Evolutionary conservation across 1,284 basidiomycete genomes (phyloP), one percentile per base, ranked within the genome.

Genomic region (Malassezia slooffiae): DNA sequence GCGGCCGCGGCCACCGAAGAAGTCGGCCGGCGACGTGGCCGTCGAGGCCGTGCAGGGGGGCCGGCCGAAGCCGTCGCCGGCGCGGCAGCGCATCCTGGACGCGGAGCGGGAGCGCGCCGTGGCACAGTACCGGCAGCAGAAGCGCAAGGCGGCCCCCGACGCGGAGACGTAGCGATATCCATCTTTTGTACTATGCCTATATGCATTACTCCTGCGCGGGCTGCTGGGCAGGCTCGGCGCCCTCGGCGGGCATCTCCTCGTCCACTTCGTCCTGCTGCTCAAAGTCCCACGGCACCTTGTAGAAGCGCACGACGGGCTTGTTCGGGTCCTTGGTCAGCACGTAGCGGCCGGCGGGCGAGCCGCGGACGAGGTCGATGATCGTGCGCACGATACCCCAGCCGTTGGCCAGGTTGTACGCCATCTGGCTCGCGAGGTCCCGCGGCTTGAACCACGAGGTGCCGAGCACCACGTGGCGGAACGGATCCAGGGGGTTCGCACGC

Each of bases 361-460:
- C 60, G 10, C 64, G 46, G 9, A 57, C 66, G 5, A 69, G 40
- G 41, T 69, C 66, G 21, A 56, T 55, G 30, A 69, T 55, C 27
- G 66, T 69, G 13, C 66, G 51, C 23, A 97, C 87, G 65, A 99
- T 96, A 53, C 93, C 93, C 91, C 91, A 99, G 20, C 93, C 93
- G 70, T 97, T 97, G 39, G 83, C 74, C 48, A 97, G 74, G 37
- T 88, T 93, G 44, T 97, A 82, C 69, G 96, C 96, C 65, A 97
- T 83, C 73, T 97, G 93, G 20, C 75, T 77, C 10, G 93, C 90
- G 65, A 97, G 93, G 57, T 97, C 93, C 23, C 79, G 77, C 3
- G 93, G 91, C 54, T 93, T 87, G 77, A 89, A 82, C 38, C 87
- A 90, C 33, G 89, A 86, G 10, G 90, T 88, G 70, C 87, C 90